Evolutionary conservation across 2,329 filamentous ascomycete genomes (phyloP), one percentile per base, ranked within the genome.

Genomic region (Tolypocladium cylindrosporum): DNA sequence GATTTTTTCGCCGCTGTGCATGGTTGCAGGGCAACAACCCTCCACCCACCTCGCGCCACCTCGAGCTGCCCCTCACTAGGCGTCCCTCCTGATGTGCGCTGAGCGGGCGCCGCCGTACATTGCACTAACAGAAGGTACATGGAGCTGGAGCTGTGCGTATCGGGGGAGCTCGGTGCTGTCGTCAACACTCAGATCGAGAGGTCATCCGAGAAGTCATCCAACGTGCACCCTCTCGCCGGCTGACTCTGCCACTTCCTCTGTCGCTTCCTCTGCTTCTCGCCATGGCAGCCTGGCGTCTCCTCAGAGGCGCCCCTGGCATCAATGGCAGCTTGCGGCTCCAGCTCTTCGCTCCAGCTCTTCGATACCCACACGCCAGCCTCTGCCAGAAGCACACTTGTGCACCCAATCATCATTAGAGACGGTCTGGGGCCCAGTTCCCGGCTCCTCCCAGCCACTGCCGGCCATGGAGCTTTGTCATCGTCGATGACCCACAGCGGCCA

Each of bases 1-100:
- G 31, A 7, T 52, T 55, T 55, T 55, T 55, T 42, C 13, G 24
- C 36, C 31, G 45, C n/a, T 42, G 54, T 50, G 55, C 55, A 42
- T 43, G 40, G 54, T 43, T 57, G 55, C 57, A 61, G 60, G 60
- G 60, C 60, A 62, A 57, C 55, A 62, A 56, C 60, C 60, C 60
- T 61, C 55, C 54, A 42, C 58, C 57, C 41, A 50, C 50, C 50
- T 45, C 31, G 19, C 27, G 36, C 39, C 39, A 27, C 40, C 24
- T n/a, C 14, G 24, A 43, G 53, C 53, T 55, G 53, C 53, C 53
- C 53, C 53, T 55, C 53, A 21, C 21, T 19, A 3, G 24, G 24
- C 48, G 40, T 55, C 13, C 24, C 45, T 41, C 27, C 19, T 16
- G 45, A 37, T 57, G 42, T 11, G 31, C 31, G 2, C 9, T 14